Evolutionary conservation across 257 asterid genomes (phyloP), one percentile per base, ranked within the genome.

Genomic region (Eucommia ulmoides): DNA sequence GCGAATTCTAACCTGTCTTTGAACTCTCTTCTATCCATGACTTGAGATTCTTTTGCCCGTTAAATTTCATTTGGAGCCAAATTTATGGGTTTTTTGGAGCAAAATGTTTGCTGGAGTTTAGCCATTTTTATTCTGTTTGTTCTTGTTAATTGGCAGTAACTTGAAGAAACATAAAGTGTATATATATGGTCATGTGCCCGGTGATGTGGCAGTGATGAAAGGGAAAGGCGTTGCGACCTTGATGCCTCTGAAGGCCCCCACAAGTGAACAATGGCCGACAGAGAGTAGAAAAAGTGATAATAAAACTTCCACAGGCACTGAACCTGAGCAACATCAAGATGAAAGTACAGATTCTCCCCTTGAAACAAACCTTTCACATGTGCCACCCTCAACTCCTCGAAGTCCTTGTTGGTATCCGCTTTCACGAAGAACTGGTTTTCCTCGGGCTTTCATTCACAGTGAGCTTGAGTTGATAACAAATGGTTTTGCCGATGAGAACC

Each of bases 131-230:
- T 1, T 29, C 38, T 29, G 12, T 29, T 14, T 6, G 7, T 29
- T 29, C 10, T 29, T 29, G 7, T 8, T 29, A 29, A 29, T 29
- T 29, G 38, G 29, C 49, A 54, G 59, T 38, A 21, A 21, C 22
- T 23, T 54, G 50, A 54, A 21, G 50, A 54, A 54, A 41, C 48
- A 54, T 22, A 54, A 41, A 19, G 50, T 41, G 24, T 54, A 54
- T 24, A 54, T 54, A 54, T 21, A 54, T 23, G 50, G 50, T 16
- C 59, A 54, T 24, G 59, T 54, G 25, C 41, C 59, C 38, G 38
- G 59, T 45, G 35, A 54, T 44, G 49, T 54, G 21, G 59, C 59
- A 41, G 49, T 54, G 11, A 41, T 54, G 59, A 54, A 41, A 41
- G 22, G 25, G 18, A 54, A 41, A 24, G 50, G 59, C 19, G 12